phyloP scores from a whole-genome alignment of 192 early-diverging fungal genomes.

The Helicostylum pulchrum region DNA sequence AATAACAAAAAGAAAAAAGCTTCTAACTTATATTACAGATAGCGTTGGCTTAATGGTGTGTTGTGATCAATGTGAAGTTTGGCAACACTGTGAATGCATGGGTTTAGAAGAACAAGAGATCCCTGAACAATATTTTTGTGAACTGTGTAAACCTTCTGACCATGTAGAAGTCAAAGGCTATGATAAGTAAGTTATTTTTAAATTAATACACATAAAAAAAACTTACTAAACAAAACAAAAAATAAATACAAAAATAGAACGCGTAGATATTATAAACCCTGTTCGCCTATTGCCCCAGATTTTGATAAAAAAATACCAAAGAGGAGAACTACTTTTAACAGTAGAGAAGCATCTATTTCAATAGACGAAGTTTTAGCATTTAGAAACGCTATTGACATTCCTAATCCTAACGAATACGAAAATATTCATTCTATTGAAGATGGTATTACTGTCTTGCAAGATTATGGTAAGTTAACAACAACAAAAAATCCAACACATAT shows the following conservation, averaged over 20 bases:
- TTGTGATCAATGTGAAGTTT: constrained; percentile 89
- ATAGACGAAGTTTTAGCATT: constrained; percentile 39
- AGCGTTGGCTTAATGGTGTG: constrained; percentile 83
- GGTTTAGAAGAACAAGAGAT: constrained; percentile 72
- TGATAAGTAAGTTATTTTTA: constrained; percentile 30
- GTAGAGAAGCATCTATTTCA: constrained; percentile 47
- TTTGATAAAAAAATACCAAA: constrained; percentile 41
- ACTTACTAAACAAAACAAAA: constrained; percentile 9
- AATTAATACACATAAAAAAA: neutral
- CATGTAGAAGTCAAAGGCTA: constrained; percentile 61
- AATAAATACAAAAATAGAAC: neutral
- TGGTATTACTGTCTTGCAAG: no score
- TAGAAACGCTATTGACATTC: constrained; percentile 12
- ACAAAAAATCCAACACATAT: no score
- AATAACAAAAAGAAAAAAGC: neutral
- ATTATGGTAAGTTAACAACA: no score
- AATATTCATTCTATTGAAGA: no score
- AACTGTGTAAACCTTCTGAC: constrained; percentile 79
- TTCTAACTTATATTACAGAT: constrained; percentile 25
- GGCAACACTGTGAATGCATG: constrained; percentile 95
- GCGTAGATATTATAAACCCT: constrained; percentile 5
- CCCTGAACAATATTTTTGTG: constrained; percentile 91
- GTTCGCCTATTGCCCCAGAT: neutral
- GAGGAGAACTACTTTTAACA: constrained; percentile 50
- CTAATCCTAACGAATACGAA: neutral